A percentile compares a stretch with the other conserved stretches of the same genome.
phyloP scores from a whole-genome alignment of 1,284 basidiomycete species.

The Marasmius fiardii region DNA sequence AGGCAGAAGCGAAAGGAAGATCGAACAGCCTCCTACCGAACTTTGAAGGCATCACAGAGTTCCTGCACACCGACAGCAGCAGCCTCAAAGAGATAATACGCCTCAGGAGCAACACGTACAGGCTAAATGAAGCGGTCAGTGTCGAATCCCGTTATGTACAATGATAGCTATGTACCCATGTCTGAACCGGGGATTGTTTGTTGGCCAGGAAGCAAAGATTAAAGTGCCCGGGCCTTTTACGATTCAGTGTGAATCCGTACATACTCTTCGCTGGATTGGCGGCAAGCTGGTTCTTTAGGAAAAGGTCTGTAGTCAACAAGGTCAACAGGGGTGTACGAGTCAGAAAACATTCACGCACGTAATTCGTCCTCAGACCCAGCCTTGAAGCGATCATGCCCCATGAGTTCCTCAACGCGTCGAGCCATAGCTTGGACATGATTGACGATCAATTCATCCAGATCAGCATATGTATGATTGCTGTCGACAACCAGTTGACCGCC shows the following conservation, averaged over 20 bases:
- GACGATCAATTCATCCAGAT: conserved; percentile 97
- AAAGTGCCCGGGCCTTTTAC: conserved; percentile 90
- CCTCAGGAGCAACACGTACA: conserved; percentile 86
- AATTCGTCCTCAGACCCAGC: conserved; percentile 85
- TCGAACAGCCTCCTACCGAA: conserved; percentile 48
- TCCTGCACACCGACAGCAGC: conserved; percentile 87
- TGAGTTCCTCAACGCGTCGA: conserved; percentile 91
- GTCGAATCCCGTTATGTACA: not conserved
- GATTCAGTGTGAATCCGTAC: conserved; percentile 95
- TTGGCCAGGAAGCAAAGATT: conserved; percentile 92
- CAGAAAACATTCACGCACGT: conserved; percentile 53
- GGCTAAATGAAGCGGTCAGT: conserved; percentile 47
- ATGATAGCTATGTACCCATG: conserved; percentile 62
- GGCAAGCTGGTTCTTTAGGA: conserved; percentile 84
- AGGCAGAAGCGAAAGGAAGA: conserved; percentile 14
- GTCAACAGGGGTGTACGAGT: not conserved
- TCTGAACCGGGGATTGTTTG: conserved; percentile 87
- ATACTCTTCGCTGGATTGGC: conserved; percentile 94
- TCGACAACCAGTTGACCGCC: conserved; percentile 82
- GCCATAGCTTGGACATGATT: conserved; percentile 96
- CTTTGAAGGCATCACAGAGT: conserved; percentile 95
- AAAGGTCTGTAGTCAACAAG: conserved; percentile 58
- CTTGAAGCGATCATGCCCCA: conserved; percentile 96
- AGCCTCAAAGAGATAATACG: conserved; percentile 86
- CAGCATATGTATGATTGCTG: conserved; percentile 82